A percentile compares a stretch with the other conserved stretches of the same genome.
Conservation (phyloP, 495 filamentous ascomycete genomes). For the Glarea lozoyensis region DNA sequence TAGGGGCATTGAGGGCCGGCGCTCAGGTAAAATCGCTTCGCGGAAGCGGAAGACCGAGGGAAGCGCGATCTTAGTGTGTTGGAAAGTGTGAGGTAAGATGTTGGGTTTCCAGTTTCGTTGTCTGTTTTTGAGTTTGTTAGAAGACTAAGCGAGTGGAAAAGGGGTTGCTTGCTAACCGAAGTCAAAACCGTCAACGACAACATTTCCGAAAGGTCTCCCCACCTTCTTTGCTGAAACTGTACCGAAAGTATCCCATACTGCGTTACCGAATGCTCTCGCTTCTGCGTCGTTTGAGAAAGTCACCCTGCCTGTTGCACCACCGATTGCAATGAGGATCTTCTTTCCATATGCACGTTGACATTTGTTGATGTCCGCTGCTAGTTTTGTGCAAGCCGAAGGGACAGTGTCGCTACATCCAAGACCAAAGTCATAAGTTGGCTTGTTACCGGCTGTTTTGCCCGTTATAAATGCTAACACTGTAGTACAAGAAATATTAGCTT, state of each 20-base stretch:
- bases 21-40: constrained; percentile 50
- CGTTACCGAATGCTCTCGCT: constrained; percentile 46
- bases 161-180: constrained; percentile 35
- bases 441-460: neutral
- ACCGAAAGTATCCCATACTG: constrained; percentile 63
- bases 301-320: constrained; percentile 46
- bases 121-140: neutral
- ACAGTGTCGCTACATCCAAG: constrained; percentile 12
- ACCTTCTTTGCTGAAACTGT: constrained; percentile 26
- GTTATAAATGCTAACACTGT: constrained; percentile 14
- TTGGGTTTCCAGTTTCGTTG: neutral
- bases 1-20: constrained; percentile 61
- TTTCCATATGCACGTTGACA: constrained; percentile 58
- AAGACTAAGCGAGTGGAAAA: neutral
- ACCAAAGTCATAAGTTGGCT: constrained; percentile 14
- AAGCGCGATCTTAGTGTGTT: constrained; percentile 31
- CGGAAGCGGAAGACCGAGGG: constrained; percentile 38
- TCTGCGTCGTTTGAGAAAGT: constrained; percentile 42
- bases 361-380: constrained; percentile 45
- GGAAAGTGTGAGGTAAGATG: neutral
- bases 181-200: constrained; percentile 64
- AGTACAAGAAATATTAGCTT: too few species aligned
- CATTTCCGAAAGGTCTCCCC: constrained; percentile 55
- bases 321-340: constrained; percentile 58
- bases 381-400: constrained; percentile 16